Evolutionary conservation across 139 green algal genomes (phyloP).

Genomic region (Edaphochlamys debaryana): DNA sequence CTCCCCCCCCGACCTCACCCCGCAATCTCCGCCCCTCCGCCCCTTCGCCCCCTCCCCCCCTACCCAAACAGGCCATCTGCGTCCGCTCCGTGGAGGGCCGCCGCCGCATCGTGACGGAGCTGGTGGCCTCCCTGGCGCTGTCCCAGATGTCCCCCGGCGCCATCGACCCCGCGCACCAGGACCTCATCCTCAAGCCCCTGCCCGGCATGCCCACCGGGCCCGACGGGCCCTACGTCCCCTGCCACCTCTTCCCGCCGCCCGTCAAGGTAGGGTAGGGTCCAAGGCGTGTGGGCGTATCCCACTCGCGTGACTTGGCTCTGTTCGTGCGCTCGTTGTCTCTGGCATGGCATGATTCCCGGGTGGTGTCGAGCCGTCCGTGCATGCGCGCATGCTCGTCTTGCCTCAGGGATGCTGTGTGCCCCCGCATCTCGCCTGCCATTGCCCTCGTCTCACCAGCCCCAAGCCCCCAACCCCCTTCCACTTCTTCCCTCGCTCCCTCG

Average conservation of each 20-base stretch:
- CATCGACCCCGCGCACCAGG: constrained; percentile 9
- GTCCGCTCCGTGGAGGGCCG: constrained; percentile 86
- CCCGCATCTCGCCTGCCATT: too few relatives aligned
- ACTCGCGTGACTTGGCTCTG: too few relatives aligned
- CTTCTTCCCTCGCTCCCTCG: background rate
- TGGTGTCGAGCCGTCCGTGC: too few relatives aligned
- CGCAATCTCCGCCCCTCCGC: background rate
- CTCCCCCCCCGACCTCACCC: background rate
- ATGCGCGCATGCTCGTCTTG: too few relatives aligned
- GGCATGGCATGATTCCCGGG: too few relatives aligned
- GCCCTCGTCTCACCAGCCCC: too few relatives aligned
- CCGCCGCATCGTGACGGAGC: constrained; percentile 78
- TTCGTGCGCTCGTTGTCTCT: too few relatives aligned
- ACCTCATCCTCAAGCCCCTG: constrained; percentile 13
- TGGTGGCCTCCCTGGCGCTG: constrained; percentile 66
- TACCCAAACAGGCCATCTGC: constrained; percentile 73
- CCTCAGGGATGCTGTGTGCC: too few relatives aligned
- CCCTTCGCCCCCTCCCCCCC: too few relatives aligned
- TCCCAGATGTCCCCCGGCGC: constrained; percentile 1
- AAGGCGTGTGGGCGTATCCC: too few relatives aligned
- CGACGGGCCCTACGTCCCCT: background rate
- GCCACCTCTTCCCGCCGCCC: background rate
- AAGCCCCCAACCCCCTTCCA: too few relatives aligned
- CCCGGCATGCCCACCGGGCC: background rate
- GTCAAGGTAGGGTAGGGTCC: constrained; percentile 1